Conservation (phyloP, 768 basidiomycete genomes). For the Tylopilus sp. region DNA sequence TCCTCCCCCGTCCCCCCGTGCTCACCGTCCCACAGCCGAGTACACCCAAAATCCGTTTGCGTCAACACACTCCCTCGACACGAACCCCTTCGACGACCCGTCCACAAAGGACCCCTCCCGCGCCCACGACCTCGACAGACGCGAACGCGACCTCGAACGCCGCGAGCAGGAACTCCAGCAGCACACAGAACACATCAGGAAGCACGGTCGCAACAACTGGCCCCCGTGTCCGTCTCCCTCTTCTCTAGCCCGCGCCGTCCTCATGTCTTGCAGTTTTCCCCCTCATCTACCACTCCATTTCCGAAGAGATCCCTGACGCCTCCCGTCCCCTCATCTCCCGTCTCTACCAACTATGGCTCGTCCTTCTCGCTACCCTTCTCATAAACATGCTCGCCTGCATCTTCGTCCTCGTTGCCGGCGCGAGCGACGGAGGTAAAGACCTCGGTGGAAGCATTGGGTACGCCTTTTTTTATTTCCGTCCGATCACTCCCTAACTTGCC, state of each 20-base stretch:
- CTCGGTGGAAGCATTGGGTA: conserved; percentile 82
- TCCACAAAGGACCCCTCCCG: conserved; percentile 40
- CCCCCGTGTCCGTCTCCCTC: conserved; percentile 66
- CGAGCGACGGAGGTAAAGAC: conserved; percentile 71
- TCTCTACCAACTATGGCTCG: conserved; percentile 92
- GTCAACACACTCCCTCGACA: conserved; percentile 78
- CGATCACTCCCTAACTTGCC: conserved; percentile 14
- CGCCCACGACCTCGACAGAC: conserved; percentile 63
- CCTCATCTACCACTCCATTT: conserved; percentile 90
- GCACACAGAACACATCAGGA: conserved; percentile 65
- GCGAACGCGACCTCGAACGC: conserved; percentile 79
- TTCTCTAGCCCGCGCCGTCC: conserved; percentile 12
- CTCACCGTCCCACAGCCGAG: conserved; percentile 20
- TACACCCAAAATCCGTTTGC: conserved; percentile 76
- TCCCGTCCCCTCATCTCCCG: conserved; percentile 78
- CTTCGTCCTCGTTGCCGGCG: conserved; percentile 76
- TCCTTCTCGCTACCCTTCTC: conserved; percentile 75
- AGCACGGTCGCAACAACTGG: conserved; percentile 88
- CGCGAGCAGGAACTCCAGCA: conserved; percentile 72
- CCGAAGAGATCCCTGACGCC: conserved; percentile 82
- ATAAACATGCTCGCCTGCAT: conserved; percentile 92
- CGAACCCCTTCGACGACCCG: conserved; percentile 90
- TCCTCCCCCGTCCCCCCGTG: too few relatives aligned
- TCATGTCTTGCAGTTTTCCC: conserved; percentile 69
- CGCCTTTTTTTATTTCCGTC: conserved; percentile 27